Conservation (phyloP, 2,329 filamentous ascomycete species). For the Scedosporium dehoogii region DNA sequence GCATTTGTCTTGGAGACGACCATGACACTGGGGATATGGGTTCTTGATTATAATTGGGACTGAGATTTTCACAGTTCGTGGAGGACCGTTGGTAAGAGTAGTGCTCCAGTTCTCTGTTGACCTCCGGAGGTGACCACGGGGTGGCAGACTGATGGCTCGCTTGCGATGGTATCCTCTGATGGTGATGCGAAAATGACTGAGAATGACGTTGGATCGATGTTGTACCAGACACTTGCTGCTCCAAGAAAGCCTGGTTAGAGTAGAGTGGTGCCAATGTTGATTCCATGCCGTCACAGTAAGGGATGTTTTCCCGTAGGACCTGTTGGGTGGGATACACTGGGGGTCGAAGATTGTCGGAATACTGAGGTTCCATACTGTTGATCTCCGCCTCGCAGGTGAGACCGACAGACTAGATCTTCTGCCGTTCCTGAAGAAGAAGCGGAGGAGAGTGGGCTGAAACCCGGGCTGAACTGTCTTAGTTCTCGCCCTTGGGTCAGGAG, state of each 20-base stretch:
- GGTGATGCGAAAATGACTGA: background rate
- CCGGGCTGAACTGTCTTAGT: background rate
- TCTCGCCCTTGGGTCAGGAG: background rate
- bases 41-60: conserved; percentile 17
- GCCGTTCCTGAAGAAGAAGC: background rate
- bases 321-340: background rate
- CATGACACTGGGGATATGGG: conserved; percentile 24
- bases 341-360: background rate
- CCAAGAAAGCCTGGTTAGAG: background rate
- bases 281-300: background rate
- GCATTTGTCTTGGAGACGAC: conserved; percentile 17
- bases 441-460: background rate
- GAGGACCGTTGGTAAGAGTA: conserved; percentile 25
- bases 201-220: background rate
- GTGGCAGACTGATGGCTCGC: background rate
- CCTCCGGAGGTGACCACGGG: conserved; percentile 24
- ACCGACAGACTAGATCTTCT: background rate
- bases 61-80: conserved; percentile 13
- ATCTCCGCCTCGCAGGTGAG: background rate
- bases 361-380: background rate
- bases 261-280: background rate
- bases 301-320: background rate
- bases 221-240: background rate
- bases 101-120: conserved; percentile 26
- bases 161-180: background rate